Evolutionary conservation across 1,139 yeast genomes (phyloP).

Genomic region (Petasospora rhodanensis): DNA sequence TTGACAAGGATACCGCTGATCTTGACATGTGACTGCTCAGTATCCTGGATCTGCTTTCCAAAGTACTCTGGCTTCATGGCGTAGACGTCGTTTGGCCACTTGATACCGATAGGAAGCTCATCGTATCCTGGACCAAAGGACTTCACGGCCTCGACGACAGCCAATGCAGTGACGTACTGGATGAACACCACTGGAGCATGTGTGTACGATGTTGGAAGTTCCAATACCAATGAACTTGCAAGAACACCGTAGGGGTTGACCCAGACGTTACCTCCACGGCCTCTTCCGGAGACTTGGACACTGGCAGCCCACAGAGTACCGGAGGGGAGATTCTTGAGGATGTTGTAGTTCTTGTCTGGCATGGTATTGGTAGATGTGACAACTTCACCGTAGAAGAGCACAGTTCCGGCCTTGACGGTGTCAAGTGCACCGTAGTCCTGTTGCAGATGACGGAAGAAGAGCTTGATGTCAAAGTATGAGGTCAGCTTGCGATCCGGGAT

Average conservation of each 20-base stretch:
- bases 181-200: constrained; percentile 62
- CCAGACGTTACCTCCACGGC: constrained; percentile 95
- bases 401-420: constrained; percentile 50
- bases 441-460: constrained; percentile 48
- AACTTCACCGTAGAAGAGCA: constrained; percentile 77
- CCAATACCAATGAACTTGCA: constrained; percentile 71
- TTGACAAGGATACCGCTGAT: constrained; percentile 84
- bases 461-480: constrained; percentile 64
- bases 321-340: constrained; percentile 58
- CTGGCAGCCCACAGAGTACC: constrained; percentile 60
- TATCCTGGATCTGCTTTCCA: constrained; percentile 22
- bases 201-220: constrained; percentile 44
- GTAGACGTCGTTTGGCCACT: constrained; percentile 97
- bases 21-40: constrained; percentile 54
- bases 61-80: constrained; percentile 60
- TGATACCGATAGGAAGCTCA: constrained; percentile 72
- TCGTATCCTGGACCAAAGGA: constrained; percentile 65
- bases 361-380: constrained; percentile 82
- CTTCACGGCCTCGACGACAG: constrained; percentile 73
- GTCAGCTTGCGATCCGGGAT: constrained; percentile 50
- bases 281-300: constrained; percentile 85
- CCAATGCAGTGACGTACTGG: constrained; percentile 82
- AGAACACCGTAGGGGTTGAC: constrained; percentile 89
- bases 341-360: constrained; percentile 63
- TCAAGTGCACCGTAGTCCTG: constrained; percentile 25